These are phyloP conservation scores for Diphasiastrum complanatum DNA, from an alignment of 83 land plant genomes.

Conservation along the genomic window DNA sequence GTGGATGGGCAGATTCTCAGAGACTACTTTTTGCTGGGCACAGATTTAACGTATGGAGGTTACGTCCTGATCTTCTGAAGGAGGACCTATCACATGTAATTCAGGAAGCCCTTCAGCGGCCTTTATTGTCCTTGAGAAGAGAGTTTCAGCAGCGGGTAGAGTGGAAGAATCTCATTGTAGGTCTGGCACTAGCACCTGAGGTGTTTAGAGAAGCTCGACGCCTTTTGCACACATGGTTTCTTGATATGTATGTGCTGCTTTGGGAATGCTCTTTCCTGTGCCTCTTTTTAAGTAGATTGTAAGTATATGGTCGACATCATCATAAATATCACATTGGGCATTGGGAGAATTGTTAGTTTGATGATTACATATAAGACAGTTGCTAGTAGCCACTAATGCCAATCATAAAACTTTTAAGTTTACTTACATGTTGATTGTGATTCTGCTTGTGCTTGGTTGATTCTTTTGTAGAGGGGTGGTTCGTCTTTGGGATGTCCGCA, in stretches of 20 bases:
- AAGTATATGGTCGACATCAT: too few relatives aligned
- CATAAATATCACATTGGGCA: too few relatives aligned
- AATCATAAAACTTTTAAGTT: too few relatives aligned
- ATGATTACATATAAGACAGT: too few relatives aligned
- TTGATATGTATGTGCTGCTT: slow-evolving; percentile 18
- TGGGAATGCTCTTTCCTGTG: too few relatives aligned
- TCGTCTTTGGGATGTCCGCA: slow-evolving; percentile 25
- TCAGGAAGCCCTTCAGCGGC: slow-evolving; percentile 22
- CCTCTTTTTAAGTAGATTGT: too few relatives aligned
- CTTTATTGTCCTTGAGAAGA: slow-evolving; percentile 11
- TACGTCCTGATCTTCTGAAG: slow-evolving; percentile 28
- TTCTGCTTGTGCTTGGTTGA: slow-evolving; percentile 7
- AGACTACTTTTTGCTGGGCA: slow-evolving; percentile 24
- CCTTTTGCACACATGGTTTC: slow-evolving; percentile 28
- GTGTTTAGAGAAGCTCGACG: slow-evolving; percentile 28
- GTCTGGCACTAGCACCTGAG: slow-evolving; percentile 35
- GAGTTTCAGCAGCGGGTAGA: slow-evolving; percentile 11
- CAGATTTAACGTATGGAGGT: slow-evolving; percentile 35
- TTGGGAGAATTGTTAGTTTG: too few relatives aligned
- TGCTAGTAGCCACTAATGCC: too few relatives aligned
- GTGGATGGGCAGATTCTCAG: slow-evolving; percentile 19
- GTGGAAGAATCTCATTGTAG: slow-evolving; percentile 16
- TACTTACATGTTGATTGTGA: too few relatives aligned
- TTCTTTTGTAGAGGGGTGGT: slow-evolving; percentile 25
- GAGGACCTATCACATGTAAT: slow-evolving; percentile 23